Base-by-base conservation (phyloP, 164 flowering plant species). In the Stephania yunnanensis region DNA sequence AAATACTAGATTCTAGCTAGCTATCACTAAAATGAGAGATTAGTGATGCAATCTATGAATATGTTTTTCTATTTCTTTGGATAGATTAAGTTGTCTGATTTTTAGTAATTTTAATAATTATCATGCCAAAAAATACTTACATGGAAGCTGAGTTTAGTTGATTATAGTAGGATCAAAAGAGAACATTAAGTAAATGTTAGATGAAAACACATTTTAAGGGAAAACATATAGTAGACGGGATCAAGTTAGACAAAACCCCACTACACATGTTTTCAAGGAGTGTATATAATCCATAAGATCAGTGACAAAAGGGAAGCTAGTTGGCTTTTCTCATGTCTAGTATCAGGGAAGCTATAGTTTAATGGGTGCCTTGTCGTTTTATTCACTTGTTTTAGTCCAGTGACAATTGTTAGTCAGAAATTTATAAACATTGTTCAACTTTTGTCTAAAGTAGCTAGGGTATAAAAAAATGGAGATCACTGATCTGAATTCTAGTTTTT, bases 211-310 rank as follows among this genome's bases (percentile, higher is more conserved):
- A 71, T 84, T 84, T 86, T 82, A 73, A 83, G 81, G 84, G 69
- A 10, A 25, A 50, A 1, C 4, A 46, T 71, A 58, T 74, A 80
- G 83, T 7, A 65, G 79, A 46, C 72, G 63, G n/a, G 75, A 50
- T 68, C 64, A 82, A 83, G 42, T 36, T 36, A 84, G 83, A 81
- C 70, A 75, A 77, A 77, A 82, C 80, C 84, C 82, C 85, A 79
- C 80, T 36, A 36, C 42, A 36, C 42, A 36, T 36, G 65, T 71
- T 80, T 36, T 36, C 4, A 52, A 77, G 73, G 83, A 68, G 25
- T 25, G 25, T 36, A 36, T 36, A 36, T 36, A 36, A 76, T 76
- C 75, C 76, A 76, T 70, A 72, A 72, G 74, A 73, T 36, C 42
- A 36, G 80, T 74, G 74, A 64, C 68, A 76, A 74, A 83, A 81